phyloP scores from a whole-genome alignment of 2,329 filamentous ascomycete species.

The Ophiostoma ulmi region DNA sequence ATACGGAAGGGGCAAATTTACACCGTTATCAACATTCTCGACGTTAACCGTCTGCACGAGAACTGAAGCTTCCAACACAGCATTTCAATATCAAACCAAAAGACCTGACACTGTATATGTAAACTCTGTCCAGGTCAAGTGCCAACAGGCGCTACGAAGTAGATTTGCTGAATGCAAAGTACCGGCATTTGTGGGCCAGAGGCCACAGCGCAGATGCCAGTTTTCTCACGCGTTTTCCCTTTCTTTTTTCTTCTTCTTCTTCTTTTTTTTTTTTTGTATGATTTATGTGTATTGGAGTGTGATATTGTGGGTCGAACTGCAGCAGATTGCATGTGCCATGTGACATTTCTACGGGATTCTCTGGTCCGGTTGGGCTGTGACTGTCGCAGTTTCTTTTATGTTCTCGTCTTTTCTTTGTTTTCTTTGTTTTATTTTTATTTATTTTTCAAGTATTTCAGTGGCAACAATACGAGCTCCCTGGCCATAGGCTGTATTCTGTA shows the following conservation, averaged over 20 bases:
- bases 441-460: neutral
- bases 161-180: constrained; percentile 20
- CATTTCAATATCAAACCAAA: neutral
- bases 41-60: neutral
- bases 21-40: neutral
- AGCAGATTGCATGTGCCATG: constrained; percentile 22
- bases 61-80: too few relatives aligned
- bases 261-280: neutral
- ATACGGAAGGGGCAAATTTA: neutral
- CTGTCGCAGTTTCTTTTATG: neutral
- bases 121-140: neutral
- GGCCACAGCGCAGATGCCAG: neutral
- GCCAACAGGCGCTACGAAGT: neutral
- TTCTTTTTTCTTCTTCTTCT: neutral
- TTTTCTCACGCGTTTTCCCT: neutral
- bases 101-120: neutral
- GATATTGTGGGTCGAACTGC: constrained; percentile 19
- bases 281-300: neutral
- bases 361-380: neutral
- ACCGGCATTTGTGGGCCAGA: constrained; percentile 23
- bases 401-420: neutral
- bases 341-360: constrained; percentile 19
- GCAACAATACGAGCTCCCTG: neutral
- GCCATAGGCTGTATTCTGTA: neutral
- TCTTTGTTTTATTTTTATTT: neutral